A percentile compares a stretch with the other conserved stretches of the same genome.
Conservation (phyloP, 768 basidiomycete genomes). For the Podaxis sp. region DNA sequence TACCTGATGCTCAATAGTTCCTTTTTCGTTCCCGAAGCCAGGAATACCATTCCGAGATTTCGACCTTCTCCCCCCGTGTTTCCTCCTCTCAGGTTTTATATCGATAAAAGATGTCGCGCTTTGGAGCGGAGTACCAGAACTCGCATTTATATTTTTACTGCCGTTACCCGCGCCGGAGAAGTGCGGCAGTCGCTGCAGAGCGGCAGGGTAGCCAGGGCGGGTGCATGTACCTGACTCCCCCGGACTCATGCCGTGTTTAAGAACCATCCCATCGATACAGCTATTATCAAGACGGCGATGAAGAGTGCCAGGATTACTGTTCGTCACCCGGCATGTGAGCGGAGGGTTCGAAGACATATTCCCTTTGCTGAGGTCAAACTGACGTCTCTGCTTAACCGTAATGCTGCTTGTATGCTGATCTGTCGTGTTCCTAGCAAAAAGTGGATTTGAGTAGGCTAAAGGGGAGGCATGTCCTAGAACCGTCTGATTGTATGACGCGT, state of each 20-base stretch:
- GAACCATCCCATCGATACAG: not conserved
- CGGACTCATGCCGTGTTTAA: not conserved
- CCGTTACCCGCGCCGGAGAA: not conserved
- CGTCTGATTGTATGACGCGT: not conserved
- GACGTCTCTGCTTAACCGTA: not conserved
- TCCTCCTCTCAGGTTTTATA: slow-evolving; percentile 30
- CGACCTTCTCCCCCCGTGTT: not conserved
- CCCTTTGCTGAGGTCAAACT: slow-evolving; percentile 5
- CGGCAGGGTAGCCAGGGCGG: not conserved
- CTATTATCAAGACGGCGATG: not conserved
- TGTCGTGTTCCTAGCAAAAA: not conserved
- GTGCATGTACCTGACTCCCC: not conserved
- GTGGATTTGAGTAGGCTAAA: slow-evolving; percentile 1
- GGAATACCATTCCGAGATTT: not conserved
- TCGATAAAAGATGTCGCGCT: slow-evolving; percentile 35
- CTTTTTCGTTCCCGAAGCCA: not conserved
- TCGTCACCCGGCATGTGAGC: not conserved
- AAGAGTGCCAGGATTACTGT: not conserved
- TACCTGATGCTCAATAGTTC: not conserved
- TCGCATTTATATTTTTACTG: slow-evolving; percentile 2
- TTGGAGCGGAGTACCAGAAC: slow-evolving; percentile 11
- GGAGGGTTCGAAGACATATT: not conserved
- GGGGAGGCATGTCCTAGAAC: not conserved
- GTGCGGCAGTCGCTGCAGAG: not conserved
- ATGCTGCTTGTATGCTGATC: not conserved